Evolutionary conservation across 768 basidiomycete species (phyloP).

Genomic region (Cystofilobasidium bisporidii): DNA sequence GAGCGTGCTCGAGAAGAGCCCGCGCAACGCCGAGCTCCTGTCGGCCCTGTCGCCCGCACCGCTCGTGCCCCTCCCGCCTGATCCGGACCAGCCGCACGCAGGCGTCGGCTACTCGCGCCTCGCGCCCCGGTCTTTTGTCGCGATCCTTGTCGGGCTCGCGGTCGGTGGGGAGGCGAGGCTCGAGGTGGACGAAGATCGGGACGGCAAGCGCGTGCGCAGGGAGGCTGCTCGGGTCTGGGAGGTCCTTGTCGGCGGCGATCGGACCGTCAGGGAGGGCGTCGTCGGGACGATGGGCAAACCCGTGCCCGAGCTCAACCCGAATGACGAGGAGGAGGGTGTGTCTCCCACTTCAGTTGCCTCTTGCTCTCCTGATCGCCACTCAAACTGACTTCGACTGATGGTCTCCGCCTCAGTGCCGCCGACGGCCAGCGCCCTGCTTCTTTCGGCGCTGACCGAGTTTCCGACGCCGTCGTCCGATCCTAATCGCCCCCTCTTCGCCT

Average conservation of each 20-base stretch:
- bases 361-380: constrained; percentile 35
- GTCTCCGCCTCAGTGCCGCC: constrained; percentile 25
- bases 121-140: constrained; percentile 6
- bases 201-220: constrained; percentile 16
- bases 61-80: constrained; percentile 53
- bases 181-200: constrained; percentile 6
- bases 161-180: constrained; percentile 21
- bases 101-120: constrained; percentile 28
- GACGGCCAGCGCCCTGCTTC: constrained; percentile 41
- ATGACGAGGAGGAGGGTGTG: constrained; percentile 20
- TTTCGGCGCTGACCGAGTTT: constrained; percentile 41
- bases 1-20: constrained; percentile 55
- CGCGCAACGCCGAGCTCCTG: constrained; percentile 58
- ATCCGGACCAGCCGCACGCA: constrained; percentile 38
- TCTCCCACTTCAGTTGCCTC: not conserved
- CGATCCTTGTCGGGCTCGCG: constrained; percentile 17
- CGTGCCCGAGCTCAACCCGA: constrained; percentile 5
- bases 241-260: constrained; percentile 12
- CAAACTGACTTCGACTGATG: not conserved
- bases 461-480: constrained; percentile 37
- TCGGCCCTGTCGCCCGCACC: constrained; percentile 68
- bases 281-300: constrained; percentile 20
- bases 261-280: constrained; percentile 8
- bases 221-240: constrained; percentile 16
- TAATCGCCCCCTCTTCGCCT: constrained; percentile 39